Percentiles rank a stretch among this genome's conserved stretches.
These are phyloP conservation scores for Aspergillus pseudoviridinutans DNA, from an alignment of 2,329 filamentous ascomycete genomes.

Conservation along the genomic window DNA sequence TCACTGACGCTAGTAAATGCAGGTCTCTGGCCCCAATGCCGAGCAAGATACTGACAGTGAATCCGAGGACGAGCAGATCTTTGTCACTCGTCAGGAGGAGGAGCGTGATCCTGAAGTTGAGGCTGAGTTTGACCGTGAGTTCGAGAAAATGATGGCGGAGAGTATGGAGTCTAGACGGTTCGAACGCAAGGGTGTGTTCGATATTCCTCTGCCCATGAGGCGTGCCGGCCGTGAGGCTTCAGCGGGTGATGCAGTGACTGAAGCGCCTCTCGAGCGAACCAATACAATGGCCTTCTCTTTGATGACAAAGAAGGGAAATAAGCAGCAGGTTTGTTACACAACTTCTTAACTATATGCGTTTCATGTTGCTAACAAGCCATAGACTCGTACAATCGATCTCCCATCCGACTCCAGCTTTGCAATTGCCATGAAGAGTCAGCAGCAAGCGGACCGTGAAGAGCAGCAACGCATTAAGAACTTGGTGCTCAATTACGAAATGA, in stretches of 20 bases:
- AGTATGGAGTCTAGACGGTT: slow-evolving; percentile 94
- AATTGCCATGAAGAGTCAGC: slow-evolving; percentile 91
- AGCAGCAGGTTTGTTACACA: slow-evolving; percentile 70
- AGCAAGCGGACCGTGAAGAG: slow-evolving; percentile 91
- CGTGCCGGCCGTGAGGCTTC: slow-evolving; percentile 58
- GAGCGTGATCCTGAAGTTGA: slow-evolving; percentile 89
- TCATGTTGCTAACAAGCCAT: slow-evolving; percentile 15
- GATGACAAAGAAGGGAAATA: slow-evolving; percentile 91
- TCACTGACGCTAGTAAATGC: slow-evolving; percentile 8
- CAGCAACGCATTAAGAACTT: slow-evolving; percentile 98
- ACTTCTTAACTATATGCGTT: not conserved
- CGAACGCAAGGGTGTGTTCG: slow-evolving; percentile 89
- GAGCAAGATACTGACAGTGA: slow-evolving; percentile 47
- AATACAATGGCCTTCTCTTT: slow-evolving; percentile 95
- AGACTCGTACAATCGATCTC: slow-evolving; percentile 89
- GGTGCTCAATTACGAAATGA: slow-evolving; percentile 92
- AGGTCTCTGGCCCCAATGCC: slow-evolving; percentile 43
- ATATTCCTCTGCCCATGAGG: slow-evolving; percentile 94
- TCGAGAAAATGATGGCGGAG: slow-evolving; percentile 97
- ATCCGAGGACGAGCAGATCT: slow-evolving; percentile 80
- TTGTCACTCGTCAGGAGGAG: slow-evolving; percentile 87
- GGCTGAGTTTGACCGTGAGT: slow-evolving; percentile 95
- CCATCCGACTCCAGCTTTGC: slow-evolving; percentile 87
- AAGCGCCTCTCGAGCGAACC: slow-evolving; percentile 29
- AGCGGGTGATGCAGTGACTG: slow-evolving; percentile 33